Evolutionary conservation across 176 grass and related monocot genomes (phyloP), one percentile per base, ranked within the genome.

Genomic region (Avena insularis): DNA sequence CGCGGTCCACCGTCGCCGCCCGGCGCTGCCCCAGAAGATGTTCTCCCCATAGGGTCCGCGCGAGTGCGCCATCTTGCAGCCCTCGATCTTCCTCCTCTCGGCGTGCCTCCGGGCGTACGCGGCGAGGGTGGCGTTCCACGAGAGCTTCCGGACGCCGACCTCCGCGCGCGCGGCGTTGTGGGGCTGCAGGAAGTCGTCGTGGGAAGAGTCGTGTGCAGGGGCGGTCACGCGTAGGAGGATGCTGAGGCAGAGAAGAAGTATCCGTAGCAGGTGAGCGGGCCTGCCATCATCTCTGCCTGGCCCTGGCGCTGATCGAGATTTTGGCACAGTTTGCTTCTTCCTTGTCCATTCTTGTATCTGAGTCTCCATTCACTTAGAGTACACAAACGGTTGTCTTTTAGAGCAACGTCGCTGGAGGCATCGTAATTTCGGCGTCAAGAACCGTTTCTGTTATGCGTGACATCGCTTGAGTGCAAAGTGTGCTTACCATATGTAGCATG

Each of bases 91-190:
- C 64, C 64, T 67, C 64, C 29, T 33, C 64, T 35, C 64, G 64
- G 64, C 64, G 65, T 68, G 31, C 31, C 65, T 15, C 65, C 65
- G 29, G 31, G 65, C 65, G 65, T 68, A 68, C 14, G 65, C 65
- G 6, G 65, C 65, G 0, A 68, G 65, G 65, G 65, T 68, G 65
- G 14, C 31, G 29, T 68, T 36, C 65, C 65, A 68, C 14, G 6
- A 17, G 65, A 68, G 65, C 65, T 68, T 36, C 31, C 65, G 31
- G 65, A 68, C 65, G 31, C 65, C 65, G 65, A 68, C 65, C 31
- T 68, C 65, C 6, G 65, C 13, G 31, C 65, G 65, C 2, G 65
- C 65, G 65, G 13, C 65, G 65, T 68, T 68, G 65, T 68, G 65
- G 6, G 65, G 65, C 27, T 68, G 2, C 31, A 68, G 65, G 14